Evolutionary conservation across 371 early-diverging fungal species (phyloP).

Genomic region (Mucor saturninus): DNA sequence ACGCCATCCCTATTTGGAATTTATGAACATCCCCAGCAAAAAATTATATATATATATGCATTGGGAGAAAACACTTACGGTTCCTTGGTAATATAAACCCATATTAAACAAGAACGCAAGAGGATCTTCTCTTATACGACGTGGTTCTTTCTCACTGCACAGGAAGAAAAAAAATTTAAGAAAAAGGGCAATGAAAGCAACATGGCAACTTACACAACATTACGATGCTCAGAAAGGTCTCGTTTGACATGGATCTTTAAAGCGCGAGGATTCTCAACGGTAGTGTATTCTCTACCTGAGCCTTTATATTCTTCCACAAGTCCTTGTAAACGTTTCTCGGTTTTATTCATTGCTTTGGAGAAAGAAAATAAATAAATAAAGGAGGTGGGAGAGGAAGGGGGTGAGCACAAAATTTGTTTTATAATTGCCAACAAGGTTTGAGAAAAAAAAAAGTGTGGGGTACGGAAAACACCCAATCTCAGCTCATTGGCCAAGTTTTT

Average conservation of each 20-base stretch:
- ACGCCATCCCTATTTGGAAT: constrained; percentile 73
- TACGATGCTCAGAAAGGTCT: constrained; percentile 34
- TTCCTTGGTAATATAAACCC: constrained; percentile 72
- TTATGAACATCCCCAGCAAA: not conserved
- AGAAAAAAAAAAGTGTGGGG: constrained; percentile 1
- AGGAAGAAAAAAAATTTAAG: not conserved
- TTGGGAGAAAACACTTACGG: constrained; percentile 49
- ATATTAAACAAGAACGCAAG: constrained; percentile 78
- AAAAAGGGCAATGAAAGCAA: not conserved
- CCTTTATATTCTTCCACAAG: constrained; percentile 27
- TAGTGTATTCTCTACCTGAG: constrained; percentile 15
- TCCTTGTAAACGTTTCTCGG: constrained; percentile 25
- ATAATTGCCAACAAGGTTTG: not conserved
- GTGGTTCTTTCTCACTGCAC: constrained; percentile 62
- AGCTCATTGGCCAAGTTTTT: not conserved
- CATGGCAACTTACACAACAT: constrained; percentile 31
- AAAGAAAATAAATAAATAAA: constrained; percentile 9
- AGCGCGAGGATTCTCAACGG: constrained; percentile 14
- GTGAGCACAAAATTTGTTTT: not conserved
- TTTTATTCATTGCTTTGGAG: constrained; percentile 5
- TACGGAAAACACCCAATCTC: not conserved
- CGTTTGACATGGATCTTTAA: constrained; percentile 30
- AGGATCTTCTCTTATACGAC: constrained; percentile 76
- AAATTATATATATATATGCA: not conserved
- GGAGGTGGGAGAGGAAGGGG: not conserved